Percentiles rank a stretch among this genome's conserved stretches.
Conservation (phyloP, 2,329 filamentous ascomycete genomes). For the Didymella keratinophila region DNA sequence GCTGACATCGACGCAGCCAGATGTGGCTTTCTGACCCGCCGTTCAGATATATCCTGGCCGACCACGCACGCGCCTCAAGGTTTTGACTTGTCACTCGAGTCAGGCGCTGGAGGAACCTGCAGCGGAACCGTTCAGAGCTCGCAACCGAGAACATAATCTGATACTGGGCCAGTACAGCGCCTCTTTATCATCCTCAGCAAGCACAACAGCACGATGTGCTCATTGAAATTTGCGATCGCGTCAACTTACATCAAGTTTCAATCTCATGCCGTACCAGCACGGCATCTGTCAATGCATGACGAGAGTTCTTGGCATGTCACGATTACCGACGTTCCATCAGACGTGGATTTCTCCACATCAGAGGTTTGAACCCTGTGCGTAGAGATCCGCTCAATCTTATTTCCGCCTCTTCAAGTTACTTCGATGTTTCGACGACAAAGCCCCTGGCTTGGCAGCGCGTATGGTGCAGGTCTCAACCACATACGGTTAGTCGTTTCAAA, state of each 20-base stretch:
- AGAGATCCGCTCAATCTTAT: conserved; percentile 21
- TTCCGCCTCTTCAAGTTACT: conserved; percentile 11
- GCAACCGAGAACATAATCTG: background rate
- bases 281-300: background rate
- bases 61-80: background rate
- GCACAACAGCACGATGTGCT: background rate
- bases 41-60: background rate
- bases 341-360: conserved; percentile 13
- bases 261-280: background rate
- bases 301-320: background rate
- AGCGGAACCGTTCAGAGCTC: background rate
- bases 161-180: background rate
- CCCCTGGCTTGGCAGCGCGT: conserved; percentile 26
- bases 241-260: background rate
- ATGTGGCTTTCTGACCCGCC: background rate
- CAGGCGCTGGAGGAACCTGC: background rate
- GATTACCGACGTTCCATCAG: background rate
- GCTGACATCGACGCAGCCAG: background rate
- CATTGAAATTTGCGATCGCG: background rate
- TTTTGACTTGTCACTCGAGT: conserved; percentile 6
- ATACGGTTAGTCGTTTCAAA: conserved; percentile 29
- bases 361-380: background rate
- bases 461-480: conserved; percentile 16
- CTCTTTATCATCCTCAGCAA: background rate
- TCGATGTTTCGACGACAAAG: conserved; percentile 25